phyloP scores from a whole-genome alignment of 2,329 filamentous ascomycete species.

The Colletotrichum tropicale region DNA sequence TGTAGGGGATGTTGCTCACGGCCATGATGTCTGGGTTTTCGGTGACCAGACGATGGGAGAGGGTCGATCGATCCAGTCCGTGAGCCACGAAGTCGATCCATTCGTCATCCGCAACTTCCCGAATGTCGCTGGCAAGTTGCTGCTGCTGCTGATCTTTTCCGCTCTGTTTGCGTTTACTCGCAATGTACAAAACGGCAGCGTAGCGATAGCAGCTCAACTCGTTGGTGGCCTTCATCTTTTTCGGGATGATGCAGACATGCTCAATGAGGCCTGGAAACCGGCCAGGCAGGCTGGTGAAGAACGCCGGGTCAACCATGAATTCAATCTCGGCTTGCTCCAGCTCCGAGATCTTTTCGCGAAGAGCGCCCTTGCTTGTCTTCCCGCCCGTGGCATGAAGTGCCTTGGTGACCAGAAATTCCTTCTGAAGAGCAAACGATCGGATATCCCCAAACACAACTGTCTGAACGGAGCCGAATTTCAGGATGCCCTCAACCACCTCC shows the following conservation, averaged over 20 bases:
- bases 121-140: background rate
- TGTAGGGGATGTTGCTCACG: constrained; percentile 28
- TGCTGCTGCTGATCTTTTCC: background rate
- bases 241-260: constrained; percentile 33
- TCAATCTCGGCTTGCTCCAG: constrained; percentile 23
- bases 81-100: background rate
- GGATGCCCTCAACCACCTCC: constrained; percentile 18
- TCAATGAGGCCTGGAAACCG: constrained; percentile 19
- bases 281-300: constrained; percentile 24
- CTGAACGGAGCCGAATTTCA: background rate
- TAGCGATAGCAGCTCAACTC: constrained; percentile 33
- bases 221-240: constrained; percentile 30
- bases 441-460: constrained; percentile 25
- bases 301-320: constrained; percentile 27
- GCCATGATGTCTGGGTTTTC: background rate
- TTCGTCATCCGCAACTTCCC: constrained; percentile 2
- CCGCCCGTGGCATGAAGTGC: background rate
- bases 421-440: constrained; percentile 20
- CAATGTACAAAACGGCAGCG: constrained; percentile 26
- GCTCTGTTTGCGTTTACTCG: background rate
- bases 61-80: background rate
- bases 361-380: background rate
- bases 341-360: constrained; percentile 15
- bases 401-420: constrained; percentile 18
- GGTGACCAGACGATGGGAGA: constrained; percentile 4